phyloP scores from a whole-genome alignment of 805 yeast species.

The Novakomyces olei region DNA sequence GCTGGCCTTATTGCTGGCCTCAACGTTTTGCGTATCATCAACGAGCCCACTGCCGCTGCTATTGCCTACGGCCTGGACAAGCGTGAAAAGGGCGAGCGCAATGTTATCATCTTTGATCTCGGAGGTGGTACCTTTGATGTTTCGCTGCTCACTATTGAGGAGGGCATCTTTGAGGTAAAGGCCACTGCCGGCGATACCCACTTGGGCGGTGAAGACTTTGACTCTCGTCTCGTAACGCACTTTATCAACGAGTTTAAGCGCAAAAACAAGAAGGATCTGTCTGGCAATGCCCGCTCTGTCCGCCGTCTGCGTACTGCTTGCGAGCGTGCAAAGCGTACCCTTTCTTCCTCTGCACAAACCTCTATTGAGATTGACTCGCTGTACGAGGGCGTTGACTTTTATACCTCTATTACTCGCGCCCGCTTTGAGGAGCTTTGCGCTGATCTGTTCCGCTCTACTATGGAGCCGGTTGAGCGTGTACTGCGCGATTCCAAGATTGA shows the following conservation, averaged over 20 bases:
- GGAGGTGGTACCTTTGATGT: constrained; percentile 99
- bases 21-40: constrained; percentile 81
- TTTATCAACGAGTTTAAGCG: constrained; percentile 91
- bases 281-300: constrained; percentile 85
- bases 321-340: constrained; percentile 97
- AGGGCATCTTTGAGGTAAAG: constrained; percentile 91
- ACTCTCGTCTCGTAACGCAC: constrained; percentile 84
- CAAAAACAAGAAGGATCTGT: constrained; percentile 87
- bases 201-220: constrained; percentile 98
- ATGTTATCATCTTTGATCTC: constrained; percentile 79
- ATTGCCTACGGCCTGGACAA: constrained; percentile 83
- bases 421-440: constrained; percentile 93
- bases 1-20: constrained; percentile 93
- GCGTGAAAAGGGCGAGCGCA: constrained; percentile 57
- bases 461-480: constrained; percentile 90
- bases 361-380: constrained; percentile 87
- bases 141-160: constrained; percentile 75
- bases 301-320: constrained; percentile 98
- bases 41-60: constrained; percentile 97
- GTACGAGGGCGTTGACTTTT: constrained; percentile 87
- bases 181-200: constrained; percentile 83
- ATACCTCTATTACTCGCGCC: constrained; percentile 90
- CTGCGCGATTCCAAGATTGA: constrained; percentile 75
- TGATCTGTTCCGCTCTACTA: constrained; percentile 77
- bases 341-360: constrained; percentile 88